Conservation (phyloP, 225 moss, liverwort and hornwort species). For the Asterella californica region DNA sequence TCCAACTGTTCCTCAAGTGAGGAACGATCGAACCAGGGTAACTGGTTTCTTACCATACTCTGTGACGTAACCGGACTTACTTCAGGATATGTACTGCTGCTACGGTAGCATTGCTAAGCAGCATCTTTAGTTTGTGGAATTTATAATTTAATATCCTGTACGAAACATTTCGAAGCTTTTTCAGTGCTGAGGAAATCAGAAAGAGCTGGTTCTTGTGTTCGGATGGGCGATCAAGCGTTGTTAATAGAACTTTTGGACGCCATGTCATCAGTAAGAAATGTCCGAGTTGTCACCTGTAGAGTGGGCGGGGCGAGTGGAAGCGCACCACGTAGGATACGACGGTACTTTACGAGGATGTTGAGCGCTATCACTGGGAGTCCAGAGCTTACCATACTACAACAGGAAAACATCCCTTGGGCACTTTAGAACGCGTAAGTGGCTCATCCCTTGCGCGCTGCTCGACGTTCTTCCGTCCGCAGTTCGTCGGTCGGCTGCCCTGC, state of each 20-base stretch:
- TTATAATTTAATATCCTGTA: not conserved
- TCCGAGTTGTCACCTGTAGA: not conserved
- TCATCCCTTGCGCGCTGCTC: constrained; percentile 15
- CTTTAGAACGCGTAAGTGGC: not conserved
- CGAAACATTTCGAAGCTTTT: not conserved
- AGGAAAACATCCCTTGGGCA: not conserved
- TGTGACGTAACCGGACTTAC: not conserved
- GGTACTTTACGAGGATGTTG: not conserved
- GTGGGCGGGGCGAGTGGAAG: not conserved
- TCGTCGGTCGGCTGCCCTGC: not conserved
- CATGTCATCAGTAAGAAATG: not conserved
- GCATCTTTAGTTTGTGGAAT: not conserved
- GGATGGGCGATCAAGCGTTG: not conserved
- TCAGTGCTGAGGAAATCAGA: not conserved
- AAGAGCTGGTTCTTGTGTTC: not conserved
- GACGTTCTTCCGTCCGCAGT: not conserved
- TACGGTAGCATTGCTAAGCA: not conserved
- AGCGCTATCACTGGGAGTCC: not conserved
- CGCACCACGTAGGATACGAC: not conserved
- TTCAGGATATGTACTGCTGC: not conserved
- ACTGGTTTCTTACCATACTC: not conserved
- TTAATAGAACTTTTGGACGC: not conserved
- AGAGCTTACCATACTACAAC: not conserved
- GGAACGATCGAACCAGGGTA: not conserved
- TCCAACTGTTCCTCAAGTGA: constrained; percentile 4